Conservation (phyloP, 2,329 filamentous ascomycete genomes). For the Colletotrichum shisoi region DNA sequence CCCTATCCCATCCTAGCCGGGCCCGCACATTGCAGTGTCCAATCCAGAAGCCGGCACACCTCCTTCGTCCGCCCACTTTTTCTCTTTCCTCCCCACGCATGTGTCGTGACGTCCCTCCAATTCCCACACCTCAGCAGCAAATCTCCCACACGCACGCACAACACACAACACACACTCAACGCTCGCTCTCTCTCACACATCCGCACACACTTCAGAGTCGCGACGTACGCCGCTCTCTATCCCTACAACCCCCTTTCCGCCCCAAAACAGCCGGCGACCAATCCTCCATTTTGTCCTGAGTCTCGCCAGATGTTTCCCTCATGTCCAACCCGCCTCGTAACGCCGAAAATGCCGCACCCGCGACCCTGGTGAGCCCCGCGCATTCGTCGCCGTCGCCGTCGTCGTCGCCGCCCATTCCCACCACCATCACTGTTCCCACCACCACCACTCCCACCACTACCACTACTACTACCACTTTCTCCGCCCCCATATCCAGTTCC, state of each 20-base stretch:
- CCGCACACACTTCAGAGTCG: slow-evolving; percentile 16
- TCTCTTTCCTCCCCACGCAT: slow-evolving; percentile 30
- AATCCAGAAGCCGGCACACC: slow-evolving; percentile 6
- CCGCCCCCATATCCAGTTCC: background rate
- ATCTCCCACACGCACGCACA: slow-evolving; percentile 17
- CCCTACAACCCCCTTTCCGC: slow-evolving; percentile 36
- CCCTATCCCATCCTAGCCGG: background rate
- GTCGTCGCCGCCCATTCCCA: slow-evolving; percentile 7
- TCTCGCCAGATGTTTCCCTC: slow-evolving; percentile 63
- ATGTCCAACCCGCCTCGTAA: slow-evolving; percentile 63
- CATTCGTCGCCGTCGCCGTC: slow-evolving; percentile 26
- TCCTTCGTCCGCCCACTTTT: slow-evolving; percentile 23
- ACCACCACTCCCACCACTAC: background rate
- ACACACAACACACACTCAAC: no score
- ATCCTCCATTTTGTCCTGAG: slow-evolving; percentile 43
- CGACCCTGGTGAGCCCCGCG: slow-evolving; percentile 54
- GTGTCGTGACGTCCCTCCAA: slow-evolving; percentile 26
- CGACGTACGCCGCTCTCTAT: slow-evolving; percentile 26
- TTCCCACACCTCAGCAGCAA: slow-evolving; percentile 17
- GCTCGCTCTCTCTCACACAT: background rate
- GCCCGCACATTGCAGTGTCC: background rate
- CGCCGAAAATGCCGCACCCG: slow-evolving; percentile 64
- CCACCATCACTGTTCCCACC: slow-evolving; percentile 1
- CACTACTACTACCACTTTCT: background rate
- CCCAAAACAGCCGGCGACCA: slow-evolving; percentile 42